Evolutionary conservation across 1,284 basidiomycete species (phyloP).

Genomic region (Afroboletus lepidellus): DNA sequence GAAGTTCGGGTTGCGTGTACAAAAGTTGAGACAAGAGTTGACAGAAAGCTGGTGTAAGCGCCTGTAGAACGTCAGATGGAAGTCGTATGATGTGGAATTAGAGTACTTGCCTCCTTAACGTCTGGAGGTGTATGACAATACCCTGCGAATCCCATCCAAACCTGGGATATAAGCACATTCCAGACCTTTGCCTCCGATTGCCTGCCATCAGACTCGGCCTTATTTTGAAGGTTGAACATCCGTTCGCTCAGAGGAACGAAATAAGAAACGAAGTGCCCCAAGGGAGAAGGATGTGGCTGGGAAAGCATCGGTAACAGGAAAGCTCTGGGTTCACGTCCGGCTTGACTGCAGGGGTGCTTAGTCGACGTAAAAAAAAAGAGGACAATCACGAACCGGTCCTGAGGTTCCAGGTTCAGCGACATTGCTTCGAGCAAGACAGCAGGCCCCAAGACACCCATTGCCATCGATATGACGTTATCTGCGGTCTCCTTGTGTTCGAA

Average conservation of each 20-base stretch:
- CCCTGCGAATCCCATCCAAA: conserved; percentile 88
- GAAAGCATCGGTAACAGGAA: conserved; percentile 90
- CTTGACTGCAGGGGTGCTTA: conserved; percentile 44
- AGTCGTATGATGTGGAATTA: not conserved
- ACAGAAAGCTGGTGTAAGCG: conserved; percentile 73
- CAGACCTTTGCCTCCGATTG: conserved; percentile 90
- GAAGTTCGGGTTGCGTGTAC: conserved; percentile 84
- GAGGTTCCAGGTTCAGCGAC: conserved; percentile 85
- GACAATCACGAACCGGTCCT: conserved; percentile 58
- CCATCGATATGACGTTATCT: conserved; percentile 78
- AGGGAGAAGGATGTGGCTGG: conserved; percentile 77
- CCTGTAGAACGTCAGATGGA: conserved; percentile 39
- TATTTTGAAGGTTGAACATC: conserved; percentile 86
- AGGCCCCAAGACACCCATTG: conserved; percentile 88
- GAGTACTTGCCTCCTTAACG: conserved; percentile 37
- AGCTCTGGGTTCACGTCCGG: conserved; percentile 73
- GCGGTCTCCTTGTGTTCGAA: conserved; percentile 93
- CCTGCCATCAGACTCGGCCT: conserved; percentile 68
- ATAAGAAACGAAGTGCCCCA: conserved; percentile 84
- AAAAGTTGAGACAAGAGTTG: conserved; percentile 89
- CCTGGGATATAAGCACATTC: conserved; percentile 88
- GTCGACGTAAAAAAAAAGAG: not conserved
- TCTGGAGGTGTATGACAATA: conserved; percentile 74
- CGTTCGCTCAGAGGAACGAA: conserved; percentile 94
- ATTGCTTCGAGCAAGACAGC: conserved; percentile 72